Percentiles rank a stretch among this genome's conserved stretches.
These are phyloP conservation scores for Gaultheria prostrata DNA, from an alignment of 148 eudicot species.

Conservation along the genomic window DNA sequence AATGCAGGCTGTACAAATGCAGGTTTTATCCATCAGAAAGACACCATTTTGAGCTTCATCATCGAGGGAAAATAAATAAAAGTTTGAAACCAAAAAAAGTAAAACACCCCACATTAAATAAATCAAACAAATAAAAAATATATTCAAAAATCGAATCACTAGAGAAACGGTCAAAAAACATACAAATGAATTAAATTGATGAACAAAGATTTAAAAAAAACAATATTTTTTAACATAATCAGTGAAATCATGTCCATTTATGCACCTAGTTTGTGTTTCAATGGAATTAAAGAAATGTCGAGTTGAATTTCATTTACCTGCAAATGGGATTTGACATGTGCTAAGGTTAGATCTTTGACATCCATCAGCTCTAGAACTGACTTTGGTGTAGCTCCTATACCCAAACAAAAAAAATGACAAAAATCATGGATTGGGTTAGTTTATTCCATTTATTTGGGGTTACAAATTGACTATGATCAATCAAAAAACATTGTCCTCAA, in stretches of 20 bases:
- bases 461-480: no score
- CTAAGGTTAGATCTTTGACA: constrained; percentile 96
- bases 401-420: background rate
- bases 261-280: background rate
- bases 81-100: background rate
- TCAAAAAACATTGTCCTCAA: no score
- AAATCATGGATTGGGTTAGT: background rate
- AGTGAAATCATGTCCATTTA: background rate
- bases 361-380: constrained; percentile 98
- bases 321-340: constrained; percentile 95
- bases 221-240: no score
- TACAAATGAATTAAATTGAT: background rate
- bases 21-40: constrained; percentile 4
- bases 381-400: constrained; percentile 91
- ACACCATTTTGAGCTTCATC: constrained; percentile 6
- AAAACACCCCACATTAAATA: background rate
- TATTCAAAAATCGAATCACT: background rate
- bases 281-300: background rate
- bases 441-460: background rate
- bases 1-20: constrained; percentile 11
- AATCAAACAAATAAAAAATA: background rate
- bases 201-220: background rate
- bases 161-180: background rate
- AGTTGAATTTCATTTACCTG: constrained; percentile 47
- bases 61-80: background rate